Percentiles rank a stretch among this genome's conserved stretches.
These are phyloP conservation scores for Daldinia loculata DNA, from an alignment of 495 filamentous ascomycete species.

Conservation along the genomic window DNA sequence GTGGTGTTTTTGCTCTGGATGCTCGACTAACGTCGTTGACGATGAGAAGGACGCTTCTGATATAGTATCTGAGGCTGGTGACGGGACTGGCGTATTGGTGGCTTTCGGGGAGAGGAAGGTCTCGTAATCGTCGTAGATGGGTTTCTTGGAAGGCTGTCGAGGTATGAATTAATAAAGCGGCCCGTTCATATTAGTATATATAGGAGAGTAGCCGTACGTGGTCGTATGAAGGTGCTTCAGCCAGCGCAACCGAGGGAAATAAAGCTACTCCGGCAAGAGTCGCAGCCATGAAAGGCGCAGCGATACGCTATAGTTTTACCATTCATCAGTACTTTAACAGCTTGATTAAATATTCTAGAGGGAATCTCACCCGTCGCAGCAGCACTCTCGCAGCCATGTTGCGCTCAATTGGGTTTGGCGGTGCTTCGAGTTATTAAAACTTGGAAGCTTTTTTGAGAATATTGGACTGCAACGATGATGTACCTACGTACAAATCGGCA, in stretches of 20 bases:
- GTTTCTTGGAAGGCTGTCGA: constrained; percentile 68
- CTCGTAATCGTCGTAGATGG: constrained; percentile 84
- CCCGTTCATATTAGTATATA: background rate
- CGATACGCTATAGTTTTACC: constrained; percentile 45
- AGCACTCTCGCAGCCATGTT: constrained; percentile 64
- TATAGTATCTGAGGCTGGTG: constrained; percentile 43
- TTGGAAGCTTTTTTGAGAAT: constrained; percentile 27
- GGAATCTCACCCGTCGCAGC: constrained; percentile 55
- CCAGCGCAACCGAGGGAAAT: constrained; percentile 55
- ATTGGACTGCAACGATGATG: constrained; percentile 31
- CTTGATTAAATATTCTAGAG: background rate
- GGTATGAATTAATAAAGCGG: constrained; percentile 12
- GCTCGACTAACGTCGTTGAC: constrained; percentile 16
- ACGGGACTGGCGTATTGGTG: constrained; percentile 45
- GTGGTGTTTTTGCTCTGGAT: constrained; percentile 51
- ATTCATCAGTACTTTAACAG: constrained; percentile 27
- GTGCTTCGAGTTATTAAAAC: constrained; percentile 17
- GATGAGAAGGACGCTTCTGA: constrained; percentile 36
- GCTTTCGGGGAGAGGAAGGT: constrained; percentile 50
- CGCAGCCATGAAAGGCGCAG: constrained; percentile 58
- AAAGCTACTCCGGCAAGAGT: constrained; percentile 56
- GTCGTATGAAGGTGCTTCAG: constrained; percentile 55
- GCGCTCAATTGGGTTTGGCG: constrained; percentile 52
- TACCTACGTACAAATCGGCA: constrained; percentile 4
- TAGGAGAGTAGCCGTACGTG: constrained; percentile 39